Evolutionary conservation across 106 monocot genomes (phyloP).

Genomic region (Acorus calamus): DNA sequence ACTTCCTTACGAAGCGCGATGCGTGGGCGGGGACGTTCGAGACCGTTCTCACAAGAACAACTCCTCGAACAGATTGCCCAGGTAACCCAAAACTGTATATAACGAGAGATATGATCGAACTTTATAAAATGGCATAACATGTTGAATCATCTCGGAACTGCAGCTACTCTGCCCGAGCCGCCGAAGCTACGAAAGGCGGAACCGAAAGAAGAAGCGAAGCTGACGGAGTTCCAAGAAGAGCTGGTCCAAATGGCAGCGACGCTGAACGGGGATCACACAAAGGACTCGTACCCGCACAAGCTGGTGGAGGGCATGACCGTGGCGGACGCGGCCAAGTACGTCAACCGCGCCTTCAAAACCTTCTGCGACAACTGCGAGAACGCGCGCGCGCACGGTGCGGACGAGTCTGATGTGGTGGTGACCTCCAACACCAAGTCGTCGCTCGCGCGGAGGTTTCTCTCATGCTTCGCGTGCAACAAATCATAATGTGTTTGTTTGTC

Average conservation of each 20-base stretch:
- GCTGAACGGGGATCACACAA: constrained; percentile 60
- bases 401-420: constrained; percentile 35
- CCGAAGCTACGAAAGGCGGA: constrained; percentile 38
- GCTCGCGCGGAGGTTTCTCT: too few species aligned
- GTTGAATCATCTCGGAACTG: neutral
- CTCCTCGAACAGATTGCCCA: constrained; percentile 75
- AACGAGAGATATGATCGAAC: constrained; percentile 1
- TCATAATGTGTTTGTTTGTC: too few species aligned
- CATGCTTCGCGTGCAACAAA: too few species aligned
- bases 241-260: constrained; percentile 63
- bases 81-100: constrained; percentile 4
- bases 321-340: constrained; percentile 44
- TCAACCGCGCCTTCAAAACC: constrained; percentile 30
- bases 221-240: constrained; percentile 66
- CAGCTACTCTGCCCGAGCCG: constrained; percentile 55
- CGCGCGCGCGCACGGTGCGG: constrained; percentile 31
- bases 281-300: constrained; percentile 37
- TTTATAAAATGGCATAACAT: neutral
- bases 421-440: neutral
- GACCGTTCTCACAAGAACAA: constrained; percentile 37
- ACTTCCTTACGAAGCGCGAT: constrained; percentile 66
- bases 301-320: constrained; percentile 68
- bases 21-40: constrained; percentile 95
- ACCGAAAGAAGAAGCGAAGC: constrained; percentile 22
- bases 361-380: constrained; percentile 44